Evolutionary conservation across 1,284 basidiomycete genomes (phyloP).

Genomic region (Phellopilus nigrolimitatus): DNA sequence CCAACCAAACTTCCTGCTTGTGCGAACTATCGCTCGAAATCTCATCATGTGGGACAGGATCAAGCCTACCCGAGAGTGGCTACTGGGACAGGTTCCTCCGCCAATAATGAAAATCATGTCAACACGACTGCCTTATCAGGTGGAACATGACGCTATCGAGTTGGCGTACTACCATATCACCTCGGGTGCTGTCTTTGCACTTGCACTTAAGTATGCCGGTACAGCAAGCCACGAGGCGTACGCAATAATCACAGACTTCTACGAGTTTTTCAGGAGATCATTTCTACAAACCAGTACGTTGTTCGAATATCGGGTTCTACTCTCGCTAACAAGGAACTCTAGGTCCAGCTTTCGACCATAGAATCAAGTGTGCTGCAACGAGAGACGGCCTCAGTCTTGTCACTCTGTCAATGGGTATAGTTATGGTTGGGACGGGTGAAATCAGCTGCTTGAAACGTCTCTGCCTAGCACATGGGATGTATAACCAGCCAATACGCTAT

Average conservation of each 20-base stretch:
- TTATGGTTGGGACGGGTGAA: slow-evolving; percentile 97
- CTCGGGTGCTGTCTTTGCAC: slow-evolving; percentile 86
- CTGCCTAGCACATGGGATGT: slow-evolving; percentile 88
- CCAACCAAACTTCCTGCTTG: slow-evolving; percentile 82
- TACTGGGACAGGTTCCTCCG: slow-evolving; percentile 68
- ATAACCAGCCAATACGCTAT: slow-evolving; percentile 77
- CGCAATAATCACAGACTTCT: slow-evolving; percentile 73
- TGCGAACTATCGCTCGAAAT: slow-evolving; percentile 74
- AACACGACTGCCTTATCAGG: slow-evolving; percentile 43
- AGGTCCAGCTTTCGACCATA: slow-evolving; percentile 79
- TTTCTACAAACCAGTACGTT: slow-evolving; percentile 58
- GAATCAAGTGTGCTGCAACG: slow-evolving; percentile 82
- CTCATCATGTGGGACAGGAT: slow-evolving; percentile 90
- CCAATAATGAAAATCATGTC: slow-evolving; percentile 62
- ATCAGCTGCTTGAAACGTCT: slow-evolving; percentile 86
- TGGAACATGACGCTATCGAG: slow-evolving; percentile 73
- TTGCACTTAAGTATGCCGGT: slow-evolving; percentile 92
- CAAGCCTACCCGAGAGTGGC: slow-evolving; percentile 71
- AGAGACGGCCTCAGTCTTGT: slow-evolving; percentile 86
- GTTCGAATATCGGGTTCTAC: background rate
- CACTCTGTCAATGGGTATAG: slow-evolving; percentile 80
- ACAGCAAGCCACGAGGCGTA: slow-evolving; percentile 87
- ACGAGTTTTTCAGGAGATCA: slow-evolving; percentile 70
- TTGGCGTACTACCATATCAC: slow-evolving; percentile 87
- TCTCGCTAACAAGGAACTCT: slow-evolving; percentile 16